A percentile compares a stretch with the other conserved stretches of the same genome.
phyloP scores from a whole-genome alignment of 345 rosid genomes.

The Eucalyptus albens region DNA sequence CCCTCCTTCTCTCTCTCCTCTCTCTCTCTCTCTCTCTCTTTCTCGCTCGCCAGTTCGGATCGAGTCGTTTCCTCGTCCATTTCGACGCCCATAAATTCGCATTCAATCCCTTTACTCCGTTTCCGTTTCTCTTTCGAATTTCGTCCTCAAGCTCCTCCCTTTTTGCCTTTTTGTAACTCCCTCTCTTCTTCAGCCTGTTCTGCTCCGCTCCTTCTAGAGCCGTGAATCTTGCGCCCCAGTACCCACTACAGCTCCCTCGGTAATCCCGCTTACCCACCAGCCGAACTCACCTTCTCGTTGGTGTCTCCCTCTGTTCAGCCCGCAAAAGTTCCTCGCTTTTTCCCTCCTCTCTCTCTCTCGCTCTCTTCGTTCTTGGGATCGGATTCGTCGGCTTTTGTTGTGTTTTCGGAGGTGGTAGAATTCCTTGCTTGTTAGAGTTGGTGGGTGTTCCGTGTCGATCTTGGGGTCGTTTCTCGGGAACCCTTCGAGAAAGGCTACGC shows the following conservation, averaged over 20 bases:
- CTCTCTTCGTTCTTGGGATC: not conserved
- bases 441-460: not conserved
- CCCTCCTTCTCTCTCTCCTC: not conserved
- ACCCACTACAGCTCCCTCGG: not conserved
- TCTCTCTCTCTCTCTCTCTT: not conserved
- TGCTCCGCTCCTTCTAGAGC: not conserved
- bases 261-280: not conserved
- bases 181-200: not conserved
- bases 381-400: not conserved
- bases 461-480: not conserved
- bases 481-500: not conserved
- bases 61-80: not conserved
- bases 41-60: not conserved
- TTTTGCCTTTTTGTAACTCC: not conserved
- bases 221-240: constrained; percentile 12
- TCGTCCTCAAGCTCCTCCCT: not conserved
- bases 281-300: not conserved
- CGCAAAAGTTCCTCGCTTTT: not conserved
- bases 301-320: not conserved
- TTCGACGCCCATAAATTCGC: not conserved
- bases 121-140: not conserved
- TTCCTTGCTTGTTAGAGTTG: not conserved
- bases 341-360: not conserved
- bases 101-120: not conserved
- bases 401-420: not conserved